phyloP scores from a whole-genome alignment of 257 asterid species.

The Gynochthodes officinalis region DNA sequence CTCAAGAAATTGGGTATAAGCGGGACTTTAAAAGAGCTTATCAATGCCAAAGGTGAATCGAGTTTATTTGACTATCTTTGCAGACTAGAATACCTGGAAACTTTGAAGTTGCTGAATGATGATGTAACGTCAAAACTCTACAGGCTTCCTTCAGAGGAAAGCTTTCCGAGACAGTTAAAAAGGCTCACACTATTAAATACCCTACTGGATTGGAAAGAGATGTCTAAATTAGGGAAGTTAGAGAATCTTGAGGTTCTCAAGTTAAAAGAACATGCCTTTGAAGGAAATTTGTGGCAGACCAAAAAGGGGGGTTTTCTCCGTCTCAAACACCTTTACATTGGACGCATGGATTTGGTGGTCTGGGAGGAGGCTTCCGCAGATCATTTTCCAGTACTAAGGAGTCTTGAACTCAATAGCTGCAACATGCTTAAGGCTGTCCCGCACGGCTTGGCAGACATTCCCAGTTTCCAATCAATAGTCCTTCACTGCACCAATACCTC shows the following conservation, averaged over 20 bases:
- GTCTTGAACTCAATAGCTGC: slow-evolving; percentile 14
- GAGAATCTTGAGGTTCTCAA: slow-evolving; percentile 18
- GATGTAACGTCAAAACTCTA: not conserved
- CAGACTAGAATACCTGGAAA: slow-evolving; percentile 11
- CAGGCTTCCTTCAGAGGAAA: not conserved
- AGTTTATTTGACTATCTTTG: not conserved
- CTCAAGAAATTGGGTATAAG: slow-evolving; percentile 24
- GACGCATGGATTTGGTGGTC: not conserved
- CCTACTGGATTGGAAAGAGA: slow-evolving; percentile 11
- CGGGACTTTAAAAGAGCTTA: not conserved
- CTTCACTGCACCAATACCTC: slow-evolving; percentile 2
- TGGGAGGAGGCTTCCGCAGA: not conserved
- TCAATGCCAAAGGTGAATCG: not conserved
- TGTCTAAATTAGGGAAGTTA: slow-evolving; percentile 18
- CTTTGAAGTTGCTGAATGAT: slow-evolving; percentile 30
- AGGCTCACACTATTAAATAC: slow-evolving; percentile 15
- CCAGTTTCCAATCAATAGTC: slow-evolving; percentile 9
- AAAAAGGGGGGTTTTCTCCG: slow-evolving; percentile 17
- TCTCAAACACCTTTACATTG: slow-evolving; percentile 21
- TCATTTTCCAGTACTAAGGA: not conserved
- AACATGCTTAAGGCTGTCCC: slow-evolving; percentile 6
- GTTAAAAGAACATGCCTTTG: slow-evolving; percentile 16
- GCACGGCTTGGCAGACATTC: not conserved
- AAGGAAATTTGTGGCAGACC: slow-evolving; percentile 13
- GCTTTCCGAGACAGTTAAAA: slow-evolving; percentile 8